Base-by-base conservation (phyloP, 192 early-diverging fungal species). In the Coemansia sp. region DNA sequence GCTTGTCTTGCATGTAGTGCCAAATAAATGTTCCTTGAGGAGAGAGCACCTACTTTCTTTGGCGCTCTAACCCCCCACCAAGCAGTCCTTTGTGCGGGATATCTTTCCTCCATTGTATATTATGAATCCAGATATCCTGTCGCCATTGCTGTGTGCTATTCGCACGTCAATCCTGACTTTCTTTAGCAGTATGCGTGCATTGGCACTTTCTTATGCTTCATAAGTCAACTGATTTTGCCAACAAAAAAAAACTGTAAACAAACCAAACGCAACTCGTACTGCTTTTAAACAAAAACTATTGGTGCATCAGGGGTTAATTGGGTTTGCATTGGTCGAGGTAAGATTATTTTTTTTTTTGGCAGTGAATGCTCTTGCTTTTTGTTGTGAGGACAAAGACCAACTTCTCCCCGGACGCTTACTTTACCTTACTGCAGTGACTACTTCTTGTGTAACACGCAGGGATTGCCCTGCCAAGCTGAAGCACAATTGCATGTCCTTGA, bases 81-180 rank as follows among this genome's bases (percentile, higher is more conserved):
- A 32, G 23, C 32, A 41, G 21, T 21, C n/a, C 30, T 34, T 34
- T 12, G 50, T 30, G 22, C 55, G 3, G 30, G 12, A 31, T 28
- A 21, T 21, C 10, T 8, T 34, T 19, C 26, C 27, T 28, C 55
- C n/a, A 34, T 18, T 16, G 30, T n/a, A 24, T 60, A 48, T 49
- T 41, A 24, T 58, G 57, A 58, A 58, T 58, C 57, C 32, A 31
- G 57, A 58, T 58, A 58, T 58, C 34, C 57, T 24, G 32, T 24
- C 14, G 12, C 38, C 14, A 14, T 9, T 44, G 38, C 14, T 16
- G 38, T 16, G 3, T 44, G 12, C 16, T 44, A 44, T 44, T 44
- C 16, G 16, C 38, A 44, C 14, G 38, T 44, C 38, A 14, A 44
- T 16, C 1, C 38, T 1, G 38, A 16, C 38, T 44, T 44, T 44